These are phyloP conservation scores for Starmerella vaccinii DNA, from an alignment of 805 yeast genomes.

Conservation along the genomic window DNA sequence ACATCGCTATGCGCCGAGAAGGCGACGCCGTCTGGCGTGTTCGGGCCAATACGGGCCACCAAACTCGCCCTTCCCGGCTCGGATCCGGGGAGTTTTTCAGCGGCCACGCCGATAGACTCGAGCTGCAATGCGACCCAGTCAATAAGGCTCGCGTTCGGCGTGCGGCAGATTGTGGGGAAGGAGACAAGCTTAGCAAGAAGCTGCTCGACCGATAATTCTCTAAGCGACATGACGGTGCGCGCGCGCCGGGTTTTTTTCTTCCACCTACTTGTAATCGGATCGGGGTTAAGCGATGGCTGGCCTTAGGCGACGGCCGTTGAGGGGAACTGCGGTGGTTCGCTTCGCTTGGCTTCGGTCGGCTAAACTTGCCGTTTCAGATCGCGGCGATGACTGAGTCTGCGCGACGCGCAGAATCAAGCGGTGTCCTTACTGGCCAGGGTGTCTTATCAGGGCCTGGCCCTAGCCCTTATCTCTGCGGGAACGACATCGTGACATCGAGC, in stretches of 20 bases:
- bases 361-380: not conserved
- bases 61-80: conserved; percentile 15
- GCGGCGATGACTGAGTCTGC: not conserved
- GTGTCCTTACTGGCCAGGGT: not conserved
- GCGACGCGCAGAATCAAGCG: too few relatives aligned
- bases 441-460: not conserved
- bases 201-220: not conserved
- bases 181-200: conserved; percentile 11
- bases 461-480: not conserved
- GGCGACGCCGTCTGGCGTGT: conserved; percentile 13
- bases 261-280: too few relatives aligned
- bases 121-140: conserved; percentile 12
- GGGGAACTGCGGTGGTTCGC: too few relatives aligned
- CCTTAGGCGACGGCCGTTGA: too few relatives aligned
- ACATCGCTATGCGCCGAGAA: conserved; percentile 22
- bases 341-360: too few relatives aligned
- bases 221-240: not conserved
- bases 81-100: conserved; percentile 6
- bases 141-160: conserved; percentile 16
- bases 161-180: conserved; percentile 16
- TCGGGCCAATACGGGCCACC: conserved; percentile 19
- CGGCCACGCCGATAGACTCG: conserved; percentile 7
- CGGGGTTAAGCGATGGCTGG: too few relatives aligned
- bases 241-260: not conserved
- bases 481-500: too few relatives aligned